Evolutionary conservation across 192 early-diverging fungal species (phyloP).

Genomic region (Podila clonocystis): DNA sequence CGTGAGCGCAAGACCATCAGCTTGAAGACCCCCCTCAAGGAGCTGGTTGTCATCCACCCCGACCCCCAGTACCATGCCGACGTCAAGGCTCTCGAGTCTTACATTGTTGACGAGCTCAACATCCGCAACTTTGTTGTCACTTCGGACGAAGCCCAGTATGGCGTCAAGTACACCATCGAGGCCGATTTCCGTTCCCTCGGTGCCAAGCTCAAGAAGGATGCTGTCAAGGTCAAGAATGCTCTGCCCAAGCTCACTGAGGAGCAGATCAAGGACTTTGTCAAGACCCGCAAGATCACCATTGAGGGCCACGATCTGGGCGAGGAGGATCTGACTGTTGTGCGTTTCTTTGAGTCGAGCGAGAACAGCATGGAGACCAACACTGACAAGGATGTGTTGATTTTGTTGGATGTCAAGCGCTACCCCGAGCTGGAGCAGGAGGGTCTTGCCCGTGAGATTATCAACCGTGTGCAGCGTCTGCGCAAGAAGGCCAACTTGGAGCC

Average conservation of each 20-base stretch:
- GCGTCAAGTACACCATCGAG: constrained; percentile 92
- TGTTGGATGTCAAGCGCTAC: constrained; percentile 88
- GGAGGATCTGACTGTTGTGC: constrained; percentile 87
- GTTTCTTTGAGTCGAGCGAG: constrained; percentile 81
- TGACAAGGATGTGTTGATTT: constrained; percentile 85
- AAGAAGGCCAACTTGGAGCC: constrained; percentile 95
- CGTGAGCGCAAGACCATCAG: constrained; percentile 93
- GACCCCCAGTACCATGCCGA: constrained; percentile 90
- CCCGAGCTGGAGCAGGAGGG: constrained; percentile 89
- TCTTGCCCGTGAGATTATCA: constrained; percentile 93
- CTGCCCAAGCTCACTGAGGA: constrained; percentile 77
- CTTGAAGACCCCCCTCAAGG: constrained; percentile 94
- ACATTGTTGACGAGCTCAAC: constrained; percentile 95
- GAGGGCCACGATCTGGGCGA: constrained; percentile 82
- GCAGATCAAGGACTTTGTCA: constrained; percentile 85
- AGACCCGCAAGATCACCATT: constrained; percentile 72
- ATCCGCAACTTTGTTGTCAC: constrained; percentile 89
- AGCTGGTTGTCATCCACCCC: constrained; percentile 92
- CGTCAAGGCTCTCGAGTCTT: constrained; percentile 82
- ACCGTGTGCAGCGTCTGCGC: constrained; percentile 94
- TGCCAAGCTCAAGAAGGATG: constrained; percentile 89
- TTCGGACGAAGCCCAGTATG: constrained; percentile 89
- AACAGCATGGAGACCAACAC: constrained; percentile 79
- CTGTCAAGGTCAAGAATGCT: constrained; percentile 86
- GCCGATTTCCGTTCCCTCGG: constrained; percentile 93